phyloP scores from a whole-genome alignment of 768 basidiomycete genomes.

The Tricholoma sp. region DNA sequence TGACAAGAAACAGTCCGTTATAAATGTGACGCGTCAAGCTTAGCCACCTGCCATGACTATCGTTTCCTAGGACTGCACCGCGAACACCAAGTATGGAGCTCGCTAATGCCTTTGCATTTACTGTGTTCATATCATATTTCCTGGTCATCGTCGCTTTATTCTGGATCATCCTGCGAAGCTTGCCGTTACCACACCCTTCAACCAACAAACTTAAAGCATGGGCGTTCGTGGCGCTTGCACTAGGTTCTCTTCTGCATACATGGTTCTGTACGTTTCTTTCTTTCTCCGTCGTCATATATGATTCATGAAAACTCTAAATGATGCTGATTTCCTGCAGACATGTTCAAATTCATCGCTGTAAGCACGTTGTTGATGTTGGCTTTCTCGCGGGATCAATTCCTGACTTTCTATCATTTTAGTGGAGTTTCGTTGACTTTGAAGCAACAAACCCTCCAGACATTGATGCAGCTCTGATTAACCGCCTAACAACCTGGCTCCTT shows the following conservation, averaged over 20 bases:
- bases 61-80: not conserved
- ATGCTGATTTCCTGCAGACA: constrained; percentile 17
- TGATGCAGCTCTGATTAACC: constrained; percentile 14
- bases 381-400: not conserved
- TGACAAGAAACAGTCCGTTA: not conserved
- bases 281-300: not conserved
- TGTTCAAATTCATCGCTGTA: constrained; percentile 30
- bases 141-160: constrained; percentile 20
- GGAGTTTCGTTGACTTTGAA: constrained; percentile 51
- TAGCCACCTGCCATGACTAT: not conserved
- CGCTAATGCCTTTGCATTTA: not conserved
- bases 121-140: constrained; percentile 24
- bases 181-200: not conserved
- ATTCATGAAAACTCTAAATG: not conserved
- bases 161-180: constrained; percentile 5
- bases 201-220: not conserved
- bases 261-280: constrained; percentile 30
- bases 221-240: constrained; percentile 17
- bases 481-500: constrained; percentile 49
- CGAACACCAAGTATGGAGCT: not conserved
- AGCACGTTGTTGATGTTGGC: not conserved
- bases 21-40: not conserved
- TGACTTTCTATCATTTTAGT: constrained; percentile 27
- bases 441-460: not conserved
- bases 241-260: constrained; percentile 28